These are phyloP conservation scores for Quercus dentata DNA, from an alignment of 306 rosid genomes.

Conservation along the genomic window DNA sequence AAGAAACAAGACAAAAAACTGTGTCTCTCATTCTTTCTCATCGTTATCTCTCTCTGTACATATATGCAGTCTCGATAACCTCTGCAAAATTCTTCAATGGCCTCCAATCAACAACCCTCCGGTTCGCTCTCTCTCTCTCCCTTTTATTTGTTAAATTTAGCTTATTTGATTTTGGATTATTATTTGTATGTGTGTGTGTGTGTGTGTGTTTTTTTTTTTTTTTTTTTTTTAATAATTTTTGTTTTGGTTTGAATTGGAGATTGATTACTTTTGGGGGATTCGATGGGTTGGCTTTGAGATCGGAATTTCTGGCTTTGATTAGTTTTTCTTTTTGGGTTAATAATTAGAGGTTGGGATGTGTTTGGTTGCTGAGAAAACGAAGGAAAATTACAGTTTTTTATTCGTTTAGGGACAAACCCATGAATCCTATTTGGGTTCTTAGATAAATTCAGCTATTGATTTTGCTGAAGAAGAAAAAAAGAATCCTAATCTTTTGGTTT, in stretches of 20 bases:
- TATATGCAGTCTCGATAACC: background rate
- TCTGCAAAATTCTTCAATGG: constrained; percentile 18
- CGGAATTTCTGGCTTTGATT: background rate
- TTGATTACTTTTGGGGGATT: background rate
- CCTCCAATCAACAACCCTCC: constrained; percentile 14
- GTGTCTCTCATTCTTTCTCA: background rate
- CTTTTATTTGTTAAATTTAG: background rate
- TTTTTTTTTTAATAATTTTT: background rate
- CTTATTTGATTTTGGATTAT: background rate
- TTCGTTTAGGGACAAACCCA: background rate
- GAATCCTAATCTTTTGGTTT: background rate
- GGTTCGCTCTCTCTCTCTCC: constrained; percentile 1
- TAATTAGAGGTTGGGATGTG: background rate
- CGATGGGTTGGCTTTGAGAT: background rate
- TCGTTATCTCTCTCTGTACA: background rate
- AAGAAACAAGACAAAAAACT: background rate
- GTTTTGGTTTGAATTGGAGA: background rate
- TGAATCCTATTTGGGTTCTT: too few species aligned
- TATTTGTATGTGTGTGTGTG: background rate
- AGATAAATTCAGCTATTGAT: too few species aligned
- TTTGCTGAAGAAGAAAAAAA: too few species aligned
- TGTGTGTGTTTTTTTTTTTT: background rate
- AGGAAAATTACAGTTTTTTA: background rate
- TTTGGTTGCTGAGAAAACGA: background rate
- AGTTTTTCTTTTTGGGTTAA: background rate